phyloP scores from a whole-genome alignment of 371 early-diverging fungal genomes.

The Mucor plumbeus region DNA sequence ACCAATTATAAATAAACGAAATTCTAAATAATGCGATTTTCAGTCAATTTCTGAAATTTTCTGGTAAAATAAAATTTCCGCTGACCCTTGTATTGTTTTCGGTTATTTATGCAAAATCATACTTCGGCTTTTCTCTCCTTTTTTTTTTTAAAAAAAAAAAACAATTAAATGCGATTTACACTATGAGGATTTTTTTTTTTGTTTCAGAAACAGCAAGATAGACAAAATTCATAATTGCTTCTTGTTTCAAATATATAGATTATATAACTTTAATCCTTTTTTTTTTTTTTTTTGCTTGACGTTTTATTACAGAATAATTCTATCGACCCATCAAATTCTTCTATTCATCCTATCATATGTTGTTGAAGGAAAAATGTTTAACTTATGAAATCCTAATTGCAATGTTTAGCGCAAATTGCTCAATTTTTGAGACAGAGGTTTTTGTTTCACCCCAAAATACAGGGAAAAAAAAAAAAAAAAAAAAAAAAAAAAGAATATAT shows the following conservation, averaged over 20 bases:
- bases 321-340: background rate
- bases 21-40: no score
- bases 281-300: background rate
- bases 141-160: no score
- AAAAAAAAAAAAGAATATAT: background rate
- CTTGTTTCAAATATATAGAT: background rate
- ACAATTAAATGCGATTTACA: no score
- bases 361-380: background rate
- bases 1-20: no score
- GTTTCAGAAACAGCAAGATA: no score
- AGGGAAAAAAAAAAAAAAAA: background rate
- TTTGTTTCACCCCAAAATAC: conserved; percentile 8
- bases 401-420: background rate
- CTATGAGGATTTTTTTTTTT: no score
- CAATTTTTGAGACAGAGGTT: conserved; percentile 1
- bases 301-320: background rate
- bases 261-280: background rate
- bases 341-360: background rate
- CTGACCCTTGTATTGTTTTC: no score
- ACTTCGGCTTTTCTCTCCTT: no score
- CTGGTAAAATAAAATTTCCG: no score
- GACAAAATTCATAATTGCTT: background rate
- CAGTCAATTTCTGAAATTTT: no score
- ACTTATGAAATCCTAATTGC: background rate
- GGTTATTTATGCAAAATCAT: no score